Evolutionary conservation across 192 early-diverging fungal genomes (phyloP).

Genomic region (Fimicolochytrium jonesii): DNA sequence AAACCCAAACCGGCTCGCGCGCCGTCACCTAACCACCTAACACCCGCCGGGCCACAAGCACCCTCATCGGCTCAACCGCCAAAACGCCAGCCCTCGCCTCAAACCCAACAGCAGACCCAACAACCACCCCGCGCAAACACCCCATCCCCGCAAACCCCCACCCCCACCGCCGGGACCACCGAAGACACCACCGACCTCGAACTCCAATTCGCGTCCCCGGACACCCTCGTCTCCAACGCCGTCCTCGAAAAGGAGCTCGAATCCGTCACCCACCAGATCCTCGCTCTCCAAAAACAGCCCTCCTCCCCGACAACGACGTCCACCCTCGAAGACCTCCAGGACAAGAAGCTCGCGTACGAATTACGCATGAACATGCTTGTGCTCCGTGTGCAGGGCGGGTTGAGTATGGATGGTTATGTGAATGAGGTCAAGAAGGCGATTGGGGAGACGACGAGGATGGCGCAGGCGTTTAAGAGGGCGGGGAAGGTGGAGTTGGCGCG

Average conservation of each 20-base stretch:
- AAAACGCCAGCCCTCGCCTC: not conserved
- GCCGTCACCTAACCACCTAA: too few relatives aligned
- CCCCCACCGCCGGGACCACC: not conserved
- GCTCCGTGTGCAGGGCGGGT: slow-evolving; percentile 52
- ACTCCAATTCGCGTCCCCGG: slow-evolving; percentile 44
- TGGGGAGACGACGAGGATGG: slow-evolving; percentile 53
- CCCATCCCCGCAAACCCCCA: not conserved
- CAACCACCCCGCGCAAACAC: not conserved
- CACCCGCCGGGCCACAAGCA: not conserved
- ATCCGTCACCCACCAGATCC: slow-evolving; percentile 42
- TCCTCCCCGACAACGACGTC: slow-evolving; percentile 27
- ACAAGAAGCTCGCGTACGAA: slow-evolving; percentile 61
- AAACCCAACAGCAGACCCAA: not conserved
- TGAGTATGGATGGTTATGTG: slow-evolving; percentile 50
- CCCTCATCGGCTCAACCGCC: not conserved
- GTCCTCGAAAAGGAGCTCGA: slow-evolving; percentile 69
- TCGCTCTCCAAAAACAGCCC: slow-evolving; percentile 36
- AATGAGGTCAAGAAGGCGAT: slow-evolving; percentile 54
- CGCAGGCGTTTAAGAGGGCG: slow-evolving; percentile 64
- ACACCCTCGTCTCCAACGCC: slow-evolving; percentile 65
- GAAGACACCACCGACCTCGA: not conserved
- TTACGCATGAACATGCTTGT: slow-evolving; percentile 74
- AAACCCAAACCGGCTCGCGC: too few relatives aligned
- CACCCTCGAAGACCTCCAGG: slow-evolving; percentile 59
- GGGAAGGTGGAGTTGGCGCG: slow-evolving; percentile 62